phyloP scores from a whole-genome alignment of 805 yeast genomes.

The Saccharomyces eubayanus region DNA sequence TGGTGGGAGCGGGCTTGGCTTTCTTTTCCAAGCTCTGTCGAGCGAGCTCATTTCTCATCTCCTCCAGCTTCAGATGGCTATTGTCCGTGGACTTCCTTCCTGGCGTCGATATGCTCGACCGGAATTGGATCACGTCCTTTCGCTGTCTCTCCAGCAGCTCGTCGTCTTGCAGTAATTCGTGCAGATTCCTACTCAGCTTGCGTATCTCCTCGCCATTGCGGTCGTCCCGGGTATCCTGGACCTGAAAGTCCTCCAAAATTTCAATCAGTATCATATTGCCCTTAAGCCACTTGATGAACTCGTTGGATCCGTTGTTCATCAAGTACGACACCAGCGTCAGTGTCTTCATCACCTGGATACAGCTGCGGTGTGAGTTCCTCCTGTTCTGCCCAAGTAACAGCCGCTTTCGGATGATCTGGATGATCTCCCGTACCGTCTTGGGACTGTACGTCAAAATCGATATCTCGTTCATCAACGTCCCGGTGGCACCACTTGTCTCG shows the following conservation, averaged over 20 bases:
- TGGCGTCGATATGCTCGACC: conserved; percentile 30
- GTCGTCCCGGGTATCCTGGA: conserved; percentile 27
- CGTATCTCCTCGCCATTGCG: conserved; percentile 35
- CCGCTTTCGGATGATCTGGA: conserved; percentile 35
- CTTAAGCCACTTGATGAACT: conserved; percentile 41
- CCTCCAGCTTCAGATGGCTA: conserved; percentile 20
- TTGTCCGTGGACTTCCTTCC: conserved; percentile 30
- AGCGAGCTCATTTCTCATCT: neutral
- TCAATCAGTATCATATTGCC: conserved; percentile 23
- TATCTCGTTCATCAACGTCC: conserved; percentile 46
- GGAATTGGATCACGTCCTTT: conserved; percentile 22
- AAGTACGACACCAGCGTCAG: conserved; percentile 45
- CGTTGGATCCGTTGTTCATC: conserved; percentile 45
- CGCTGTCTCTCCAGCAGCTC: conserved; percentile 21
- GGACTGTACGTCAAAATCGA: conserved; percentile 38
- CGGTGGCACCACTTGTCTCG: conserved; percentile 49
- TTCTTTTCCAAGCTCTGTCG: conserved; percentile 1
- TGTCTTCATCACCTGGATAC: conserved; percentile 40
- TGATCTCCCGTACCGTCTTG: conserved; percentile 35
- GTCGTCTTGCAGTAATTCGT: conserved; percentile 28
- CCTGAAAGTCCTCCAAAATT: conserved; percentile 30
- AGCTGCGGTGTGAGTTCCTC: conserved; percentile 26
- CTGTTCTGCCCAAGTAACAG: conserved; percentile 21
- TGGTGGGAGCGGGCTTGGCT: neutral
- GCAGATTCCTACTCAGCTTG: conserved; percentile 32